Evolutionary conservation across 371 early-diverging fungal species (phyloP), one percentile per base, ranked within the genome.

Genomic region (Mortierella sp.): DNA sequence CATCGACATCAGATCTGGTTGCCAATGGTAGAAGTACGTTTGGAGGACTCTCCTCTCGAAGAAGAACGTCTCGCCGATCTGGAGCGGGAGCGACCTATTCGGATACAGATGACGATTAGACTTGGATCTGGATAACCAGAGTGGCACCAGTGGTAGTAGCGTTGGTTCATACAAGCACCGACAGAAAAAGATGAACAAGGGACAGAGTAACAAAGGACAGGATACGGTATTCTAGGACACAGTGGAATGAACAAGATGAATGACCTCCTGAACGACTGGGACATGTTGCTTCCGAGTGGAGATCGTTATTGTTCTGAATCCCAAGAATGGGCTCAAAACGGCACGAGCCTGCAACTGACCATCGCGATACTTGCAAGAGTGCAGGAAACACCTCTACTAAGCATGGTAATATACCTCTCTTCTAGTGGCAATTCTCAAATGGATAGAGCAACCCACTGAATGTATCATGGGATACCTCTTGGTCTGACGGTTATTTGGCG

Each of bases 381-480:
- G n/a, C n/a, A n/a, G n/a, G n/a, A n/a, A n/a, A n/a, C n/a, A n/a
- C n/a, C n/a, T n/a, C n/a, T n/a, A n/a, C n/a, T n/a, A n/a, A n/a
- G n/a, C n/a, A n/a, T n/a, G n/a, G n/a, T n/a, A n/a, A 54, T 13
- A 28, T 61, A 55, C 62, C 57, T 3, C 67, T 62, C 30, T 18
- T 16, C 5, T 28, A 50, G 51, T 21, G 51, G 39, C 26, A 48
- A 98, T 98, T 83, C 93, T 99, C 7, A 99, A 99, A 79, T 99
- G 99, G 99, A 97, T 99, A 19, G 99, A 99, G 0, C 84, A 97
- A 49, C 94, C 99, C 80, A 92, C 93, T 9, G 93, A 24, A 19
- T 3, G 19, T 43, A 43, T 14, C 16, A 43, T 24, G 21, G 46
- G 7, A 14, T 24, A 2, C 23, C 24, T 48, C 24, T 24, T 28